Percentiles rank a stretch among this genome's conserved stretches.
Conservation (phyloP, 805 yeast species). For the Yamadazyma kitorensis region DNA sequence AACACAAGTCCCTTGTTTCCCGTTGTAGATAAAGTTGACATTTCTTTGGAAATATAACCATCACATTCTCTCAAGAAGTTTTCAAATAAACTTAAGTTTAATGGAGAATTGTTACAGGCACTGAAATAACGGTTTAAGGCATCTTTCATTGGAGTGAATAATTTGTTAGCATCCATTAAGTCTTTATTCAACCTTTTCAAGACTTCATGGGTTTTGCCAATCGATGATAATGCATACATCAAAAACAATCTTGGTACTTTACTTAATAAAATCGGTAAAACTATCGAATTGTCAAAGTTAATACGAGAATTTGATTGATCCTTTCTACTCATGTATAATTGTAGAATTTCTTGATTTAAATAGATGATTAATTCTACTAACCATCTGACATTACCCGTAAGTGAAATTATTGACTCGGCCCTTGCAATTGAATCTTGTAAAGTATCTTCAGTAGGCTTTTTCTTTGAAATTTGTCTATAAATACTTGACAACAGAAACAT, state of each 20-base stretch:
- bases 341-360: constrained; percentile 68
- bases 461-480: constrained; percentile 63
- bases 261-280: constrained; percentile 57
- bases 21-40: constrained; percentile 17
- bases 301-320: constrained; percentile 19
- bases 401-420: constrained; percentile 57
- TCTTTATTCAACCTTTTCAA: constrained; percentile 57
- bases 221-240: constrained; percentile 63
- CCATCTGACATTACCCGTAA: constrained; percentile 85
- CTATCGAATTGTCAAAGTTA: constrained; percentile 39
- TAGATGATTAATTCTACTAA: constrained; percentile 73
- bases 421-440: constrained; percentile 53
- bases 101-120: constrained; percentile 49
- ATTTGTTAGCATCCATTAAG: constrained; percentile 36
- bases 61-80: constrained; percentile 60
- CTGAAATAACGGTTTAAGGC: constrained; percentile 50
- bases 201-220: constrained; percentile 59
- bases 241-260: constrained; percentile 69
- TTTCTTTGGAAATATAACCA: constrained; percentile 30
- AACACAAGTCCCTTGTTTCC: constrained; percentile 33
- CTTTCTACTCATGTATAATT: constrained; percentile 31
- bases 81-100: constrained; percentile 56
- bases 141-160: constrained; percentile 50
- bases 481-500: constrained; percentile 60
- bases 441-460: constrained; percentile 50